Evolutionary conservation across 257 asterid genomes (phyloP), one percentile per base, ranked within the genome.

Genomic region (Salvia miltiorrhiza): DNA sequence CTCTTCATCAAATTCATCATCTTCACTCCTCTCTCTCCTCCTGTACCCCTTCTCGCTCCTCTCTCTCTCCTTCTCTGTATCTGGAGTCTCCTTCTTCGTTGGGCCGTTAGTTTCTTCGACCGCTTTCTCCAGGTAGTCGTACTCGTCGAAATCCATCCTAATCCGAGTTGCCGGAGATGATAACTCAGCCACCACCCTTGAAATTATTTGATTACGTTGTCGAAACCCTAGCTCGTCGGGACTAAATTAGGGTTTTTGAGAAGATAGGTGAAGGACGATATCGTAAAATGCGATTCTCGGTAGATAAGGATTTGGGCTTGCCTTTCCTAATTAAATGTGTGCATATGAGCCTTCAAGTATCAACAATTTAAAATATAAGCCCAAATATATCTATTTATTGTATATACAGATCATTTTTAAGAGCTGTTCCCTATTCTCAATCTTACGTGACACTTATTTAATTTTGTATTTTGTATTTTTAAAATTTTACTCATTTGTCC

Each of bases 91-190:
- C 80, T 82, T 68, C 74, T 85, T 90, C 68, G 88, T 70, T 14
- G 87, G 59, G 67, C 78, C 90, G 80, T 88, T 87, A n/a, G 87
- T 83, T 75, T 85, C 97, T 63, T 94, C 99, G 35, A 94, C 97
- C 14, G 96, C 77, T 48, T 87, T 94, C 81, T 94, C 99, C 28
- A 94, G 83, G 82, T 94, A 94, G 40, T 91, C 99, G 81, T 90
- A 90, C 93, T 94, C 99, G 83, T 94, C 99, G 81, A 91, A 91
- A 71, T 94, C 99, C 99, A 94, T 94, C 63, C 21, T 24, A 32
- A 40, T 39, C 41, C 54, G 24, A 50, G 59, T 58, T 47, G n/a
- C 57, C 61, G 73, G 70, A 48, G 52, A 52, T 12, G 35, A 63
- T 23, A 28, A 23, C 59, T 40, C 19, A 37, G 50, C 17, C 59